These are phyloP conservation scores for Leishmania arabica DNA, from an alignment of 208 protist genomes.

Conservation along the genomic window DNA sequence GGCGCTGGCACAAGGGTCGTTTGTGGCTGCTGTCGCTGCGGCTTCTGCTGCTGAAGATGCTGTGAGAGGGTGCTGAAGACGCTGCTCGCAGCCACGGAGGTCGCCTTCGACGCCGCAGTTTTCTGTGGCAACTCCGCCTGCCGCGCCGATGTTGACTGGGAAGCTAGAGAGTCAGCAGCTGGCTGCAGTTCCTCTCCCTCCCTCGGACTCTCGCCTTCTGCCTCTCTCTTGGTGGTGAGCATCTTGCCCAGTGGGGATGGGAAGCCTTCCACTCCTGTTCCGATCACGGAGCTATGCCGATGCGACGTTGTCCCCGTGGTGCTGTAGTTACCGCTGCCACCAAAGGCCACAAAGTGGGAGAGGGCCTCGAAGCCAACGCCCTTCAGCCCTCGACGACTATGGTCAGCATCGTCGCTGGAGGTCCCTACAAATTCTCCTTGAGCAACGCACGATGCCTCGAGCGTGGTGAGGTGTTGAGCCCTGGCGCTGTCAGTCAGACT, in stretches of 20 bases:
- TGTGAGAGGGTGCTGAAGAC: slow-evolving; percentile 87
- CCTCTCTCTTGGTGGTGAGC: neutral
- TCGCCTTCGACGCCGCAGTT: slow-evolving; percentile 19
- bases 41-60: slow-evolving; percentile 40
- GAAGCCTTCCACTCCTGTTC: neutral
- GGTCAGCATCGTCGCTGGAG: slow-evolving; percentile 4
- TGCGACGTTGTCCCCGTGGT: neutral
- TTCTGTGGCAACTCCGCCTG: slow-evolving; percentile 19
- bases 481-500: neutral
- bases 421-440: slow-evolving; percentile 10
- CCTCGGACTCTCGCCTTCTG: neutral
- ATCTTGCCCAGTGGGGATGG: neutral
- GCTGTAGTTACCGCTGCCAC: slow-evolving; percentile 6
- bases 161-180: neutral
- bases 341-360: slow-evolving; percentile 50
- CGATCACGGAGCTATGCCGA: neutral
- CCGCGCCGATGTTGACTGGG: neutral
- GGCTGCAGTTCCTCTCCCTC: neutral
- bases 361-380: slow-evolving; percentile 37
- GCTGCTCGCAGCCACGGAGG: slow-evolving; percentile 50
- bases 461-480: neutral
- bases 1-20: neutral
- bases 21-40: neutral
- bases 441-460: neutral
- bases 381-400: neutral